Base-by-base conservation (phyloP, 2,329 filamentous ascomycete genomes). In the Sphaerulina populicola region DNA sequence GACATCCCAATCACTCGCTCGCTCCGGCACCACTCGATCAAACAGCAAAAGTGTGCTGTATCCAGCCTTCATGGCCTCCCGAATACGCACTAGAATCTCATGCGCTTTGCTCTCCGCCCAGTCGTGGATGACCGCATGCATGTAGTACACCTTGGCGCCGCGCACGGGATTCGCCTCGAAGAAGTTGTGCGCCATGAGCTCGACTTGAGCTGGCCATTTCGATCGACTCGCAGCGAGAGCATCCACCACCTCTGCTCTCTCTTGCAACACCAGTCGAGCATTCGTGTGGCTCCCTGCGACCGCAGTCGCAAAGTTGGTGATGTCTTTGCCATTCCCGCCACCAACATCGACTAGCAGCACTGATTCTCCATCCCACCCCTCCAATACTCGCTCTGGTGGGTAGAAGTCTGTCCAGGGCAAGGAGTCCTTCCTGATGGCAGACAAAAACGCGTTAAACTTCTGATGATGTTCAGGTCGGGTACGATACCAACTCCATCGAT, bases 101-200 rank as follows among this genome's bases (percentile, higher is more conserved):
- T 53, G 39, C 23, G 54, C 55, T 31, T 53, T 44, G n/a, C 49
- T 47, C 31, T 63, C 58, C 3, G 53, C 41, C 55, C 55, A 62
- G 44, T 64, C 57, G 48, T 63, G 60, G 21, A 64, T 35, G 35
- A 64, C 47, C 15, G 53, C 46, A 36, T 57, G 58, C 27, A 62
- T 33, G 49, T 60, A 63, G 47, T 64, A 64, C 4, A 64, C 55
- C 44, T 65, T 61, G 7, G 68, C 67, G 31, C 55, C 52, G 29
- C 52, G 49, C 4, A 58, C 27, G 1, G 56, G 56, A 18, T 60
- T 58, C 11, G 45, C 2, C 3, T 39, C 27, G 44, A 59, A 58
- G 49, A 61, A 59, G 35, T 62, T 54, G 38, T 58, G 49, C 6
- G 49, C n/a, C 18, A 53, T 23, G 9, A 47, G 23, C 15, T 54